phyloP scores from a whole-genome alignment of 345 rosid genomes.

The Rhizophora apiculata region DNA sequence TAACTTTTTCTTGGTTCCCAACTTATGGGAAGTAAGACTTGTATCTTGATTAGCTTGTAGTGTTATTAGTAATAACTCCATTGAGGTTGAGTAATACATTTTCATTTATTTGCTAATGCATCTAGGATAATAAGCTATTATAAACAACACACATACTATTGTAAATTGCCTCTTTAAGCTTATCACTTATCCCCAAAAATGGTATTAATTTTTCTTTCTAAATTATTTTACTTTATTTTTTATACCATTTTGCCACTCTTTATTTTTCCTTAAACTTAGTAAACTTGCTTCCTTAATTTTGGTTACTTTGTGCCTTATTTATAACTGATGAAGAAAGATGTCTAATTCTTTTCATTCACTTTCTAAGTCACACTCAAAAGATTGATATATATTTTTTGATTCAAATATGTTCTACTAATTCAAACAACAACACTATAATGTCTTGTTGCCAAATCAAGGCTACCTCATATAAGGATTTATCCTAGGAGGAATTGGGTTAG shows the following conservation, averaged over 20 bases:
- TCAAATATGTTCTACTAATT: too few relatives aligned
- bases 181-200: slow-evolving; percentile 54
- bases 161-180: slow-evolving; percentile 51
- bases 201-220: slow-evolving; percentile 36
- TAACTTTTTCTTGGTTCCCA: too few relatives aligned
- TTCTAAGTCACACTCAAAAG: too few relatives aligned
- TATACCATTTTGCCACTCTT: background rate
- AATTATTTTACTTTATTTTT: background rate
- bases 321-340: too few relatives aligned
- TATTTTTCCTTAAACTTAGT: background rate
- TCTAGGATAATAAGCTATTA: slow-evolving; percentile 60
- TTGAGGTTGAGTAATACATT: background rate
- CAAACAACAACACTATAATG: too few relatives aligned
- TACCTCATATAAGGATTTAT: too few relatives aligned
- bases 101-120: slow-evolving; percentile 11
- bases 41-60: background rate
- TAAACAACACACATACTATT: slow-evolving; percentile 56
- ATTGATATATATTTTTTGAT: too few relatives aligned
- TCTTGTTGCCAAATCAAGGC: too few relatives aligned
- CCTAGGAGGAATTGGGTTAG: too few relatives aligned
- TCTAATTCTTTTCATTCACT: too few relatives aligned
- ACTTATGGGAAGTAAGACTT: background rate
- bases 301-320: too few relatives aligned
- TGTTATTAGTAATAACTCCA: background rate
- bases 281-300: too few relatives aligned